Evolutionary conservation across 2,329 filamentous ascomycete species (phyloP).

Genomic region (Rhexocercosporidium sp.): DNA sequence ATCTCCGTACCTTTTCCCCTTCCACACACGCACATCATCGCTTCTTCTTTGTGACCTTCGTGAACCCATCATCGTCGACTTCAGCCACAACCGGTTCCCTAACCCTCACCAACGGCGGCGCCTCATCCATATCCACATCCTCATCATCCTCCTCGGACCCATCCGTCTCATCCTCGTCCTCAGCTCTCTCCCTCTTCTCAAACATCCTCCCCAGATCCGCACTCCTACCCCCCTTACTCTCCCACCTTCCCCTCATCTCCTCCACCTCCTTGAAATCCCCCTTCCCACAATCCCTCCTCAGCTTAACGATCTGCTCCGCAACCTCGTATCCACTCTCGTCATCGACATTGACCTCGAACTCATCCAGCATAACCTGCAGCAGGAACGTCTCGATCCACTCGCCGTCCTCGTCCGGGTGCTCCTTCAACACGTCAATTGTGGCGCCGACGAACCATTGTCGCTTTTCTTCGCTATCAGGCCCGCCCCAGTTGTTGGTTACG

Average conservation of each 20-base stretch:
- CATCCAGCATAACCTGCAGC: slow-evolving; percentile 90
- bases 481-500: slow-evolving; percentile 87
- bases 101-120: slow-evolving; percentile 63
- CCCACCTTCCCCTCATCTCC: slow-evolving; percentile 66
- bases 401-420: slow-evolving; percentile 67
- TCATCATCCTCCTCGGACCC: slow-evolving; percentile 59
- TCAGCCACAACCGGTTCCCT: slow-evolving; percentile 69
- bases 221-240: slow-evolving; percentile 60
- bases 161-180: slow-evolving; percentile 60
- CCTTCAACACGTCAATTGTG: slow-evolving; percentile 76
- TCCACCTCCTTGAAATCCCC: slow-evolving; percentile 71
- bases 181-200: slow-evolving; percentile 55
- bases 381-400: slow-evolving; percentile 85
- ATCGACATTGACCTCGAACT: slow-evolving; percentile 92
- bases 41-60: slow-evolving; percentile 74
- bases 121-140: slow-evolving; percentile 73
- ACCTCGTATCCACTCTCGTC: slow-evolving; percentile 83
- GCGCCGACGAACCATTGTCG: slow-evolving; percentile 95
- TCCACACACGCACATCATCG: slow-evolving; percentile 29
- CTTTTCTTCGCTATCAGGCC: slow-evolving; percentile 81
- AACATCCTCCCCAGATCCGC: slow-evolving; percentile 54
- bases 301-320: slow-evolving; percentile 72
- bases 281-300: slow-evolving; percentile 67
- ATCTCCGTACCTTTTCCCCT: background rate
- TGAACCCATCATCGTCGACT: slow-evolving; percentile 83